Evolutionary conservation across 1,284 basidiomycete species (phyloP).

Genomic region (Neolentinus lepideus): DNA sequence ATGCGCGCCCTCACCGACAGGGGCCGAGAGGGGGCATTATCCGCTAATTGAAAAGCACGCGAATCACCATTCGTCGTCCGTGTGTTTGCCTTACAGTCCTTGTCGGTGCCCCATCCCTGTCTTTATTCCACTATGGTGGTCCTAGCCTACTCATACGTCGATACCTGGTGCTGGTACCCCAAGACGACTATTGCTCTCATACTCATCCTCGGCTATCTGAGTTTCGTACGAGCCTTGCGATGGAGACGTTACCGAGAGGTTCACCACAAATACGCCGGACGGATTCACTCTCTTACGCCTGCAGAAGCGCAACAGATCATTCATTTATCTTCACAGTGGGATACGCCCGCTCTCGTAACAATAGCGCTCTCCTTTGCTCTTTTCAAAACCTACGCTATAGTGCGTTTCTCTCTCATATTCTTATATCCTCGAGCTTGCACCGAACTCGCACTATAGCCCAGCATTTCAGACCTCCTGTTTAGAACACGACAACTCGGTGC

Average conservation of each 20-base stretch:
- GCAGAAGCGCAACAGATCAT: constrained; percentile 38
- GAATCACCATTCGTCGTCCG: too few relatives aligned
- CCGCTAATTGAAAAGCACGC: too few relatives aligned
- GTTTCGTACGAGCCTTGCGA: constrained; percentile 21
- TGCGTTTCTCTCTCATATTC: constrained; percentile 18
- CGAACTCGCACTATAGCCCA: constrained; percentile 24
- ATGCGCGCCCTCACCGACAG: too few relatives aligned
- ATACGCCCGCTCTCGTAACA: constrained; percentile 33
- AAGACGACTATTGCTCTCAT: too few relatives aligned
- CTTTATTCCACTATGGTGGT: too few relatives aligned
- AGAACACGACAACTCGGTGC: constrained; percentile 30
- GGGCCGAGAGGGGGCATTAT: too few relatives aligned
- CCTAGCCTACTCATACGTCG: too few relatives aligned
- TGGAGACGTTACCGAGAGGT: constrained; percentile 23
- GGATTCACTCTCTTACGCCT: constrained; percentile 26
- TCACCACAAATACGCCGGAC: constrained; percentile 25
- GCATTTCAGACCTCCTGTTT: constrained; percentile 32
- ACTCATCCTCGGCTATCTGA: neutral
- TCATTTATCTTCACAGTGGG: constrained; percentile 23
- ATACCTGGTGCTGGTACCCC: too few relatives aligned
- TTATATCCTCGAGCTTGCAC: neutral
- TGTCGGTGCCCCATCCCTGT: too few relatives aligned
- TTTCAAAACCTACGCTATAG: constrained; percentile 42
- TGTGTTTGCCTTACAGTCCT: too few relatives aligned
- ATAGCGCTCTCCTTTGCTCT: constrained; percentile 35